Evolutionary conservation across 306 rosid genomes (phyloP).

Genomic region (Vicia sativa): DNA sequence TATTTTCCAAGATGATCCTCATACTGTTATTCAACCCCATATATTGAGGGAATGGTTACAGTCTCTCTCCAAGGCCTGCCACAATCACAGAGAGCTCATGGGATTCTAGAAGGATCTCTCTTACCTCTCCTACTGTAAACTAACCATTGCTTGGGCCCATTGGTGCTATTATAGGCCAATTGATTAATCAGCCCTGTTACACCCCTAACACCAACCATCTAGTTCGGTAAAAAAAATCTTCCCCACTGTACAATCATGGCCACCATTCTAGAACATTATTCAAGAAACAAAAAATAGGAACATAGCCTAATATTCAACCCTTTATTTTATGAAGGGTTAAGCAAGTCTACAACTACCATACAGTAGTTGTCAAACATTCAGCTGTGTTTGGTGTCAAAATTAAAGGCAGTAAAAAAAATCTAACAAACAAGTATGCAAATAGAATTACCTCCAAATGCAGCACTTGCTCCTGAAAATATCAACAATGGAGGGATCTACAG

Average conservation of each 20-base stretch:
- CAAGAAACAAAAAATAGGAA: neutral
- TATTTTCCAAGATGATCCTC: no score
- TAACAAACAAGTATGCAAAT: neutral
- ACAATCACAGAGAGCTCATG: no score
- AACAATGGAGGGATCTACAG: constrained; percentile 83
- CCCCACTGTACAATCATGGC: neutral
- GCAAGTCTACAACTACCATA: neutral
- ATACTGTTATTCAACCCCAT: no score
- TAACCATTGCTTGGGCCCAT: no score
- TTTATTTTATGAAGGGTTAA: neutral
- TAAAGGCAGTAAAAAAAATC: neutral
- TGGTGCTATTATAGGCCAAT: no score
- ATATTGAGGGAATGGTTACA: no score
- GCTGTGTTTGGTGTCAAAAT: neutral
- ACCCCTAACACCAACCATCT: neutral
- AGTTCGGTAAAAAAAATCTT: neutral
- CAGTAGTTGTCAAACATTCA: constrained; percentile 21
- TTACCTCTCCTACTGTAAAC: no score
- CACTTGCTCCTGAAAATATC: constrained; percentile 74
- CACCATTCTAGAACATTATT: constrained; percentile 2
- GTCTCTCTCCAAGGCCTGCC: no score
- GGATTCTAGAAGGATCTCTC: no score
- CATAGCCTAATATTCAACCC: neutral
- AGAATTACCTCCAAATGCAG: constrained; percentile 85
- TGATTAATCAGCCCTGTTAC: no score